These are phyloP conservation scores for Odonthalia washingtoniensis DNA, from an alignment of 31 red algal species.

Conservation along the genomic window DNA sequence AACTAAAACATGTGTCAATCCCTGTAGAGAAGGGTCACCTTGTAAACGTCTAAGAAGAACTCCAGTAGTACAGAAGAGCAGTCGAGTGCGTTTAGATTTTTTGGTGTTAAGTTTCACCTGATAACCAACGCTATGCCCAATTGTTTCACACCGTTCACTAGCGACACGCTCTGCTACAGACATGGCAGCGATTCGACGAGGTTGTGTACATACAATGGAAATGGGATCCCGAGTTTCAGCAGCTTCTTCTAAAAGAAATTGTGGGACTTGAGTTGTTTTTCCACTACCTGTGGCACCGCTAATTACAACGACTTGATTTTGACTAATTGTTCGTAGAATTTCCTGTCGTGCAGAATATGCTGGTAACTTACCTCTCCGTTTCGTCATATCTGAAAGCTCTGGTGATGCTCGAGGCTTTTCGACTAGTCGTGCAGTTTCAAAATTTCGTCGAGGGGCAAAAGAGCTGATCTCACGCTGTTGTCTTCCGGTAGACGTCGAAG, in stretches of 20 bases:
- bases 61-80: constrained; percentile 93
- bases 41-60: constrained; percentile 84
- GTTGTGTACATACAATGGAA: constrained; percentile 90
- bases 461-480: too few species aligned
- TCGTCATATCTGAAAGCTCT: constrained; percentile 44
- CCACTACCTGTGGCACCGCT: constrained; percentile 92
- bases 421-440: constrained; percentile 28
- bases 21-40: constrained; percentile 75
- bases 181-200: constrained; percentile 91
- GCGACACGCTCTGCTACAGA: constrained; percentile 97
- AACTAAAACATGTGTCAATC: constrained; percentile 81
- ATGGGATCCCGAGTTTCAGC: constrained; percentile 41
- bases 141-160: constrained; percentile 77
- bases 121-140: constrained; percentile 86
- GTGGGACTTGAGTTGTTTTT: constrained; percentile 97
- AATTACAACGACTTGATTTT: constrained; percentile 74
- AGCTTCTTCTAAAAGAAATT: constrained; percentile 84
- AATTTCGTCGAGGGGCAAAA: too few species aligned
- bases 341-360: constrained; percentile 51
- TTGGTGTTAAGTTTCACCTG: constrained; percentile 75
- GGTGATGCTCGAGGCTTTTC: constrained; percentile 25
- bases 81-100: constrained; percentile 54
- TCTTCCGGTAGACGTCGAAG: not conserved
- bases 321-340: constrained; percentile 56
- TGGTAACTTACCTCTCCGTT: constrained; percentile 61